phyloP scores from a whole-genome alignment of 2,329 filamentous ascomycete species.

The Pyrenochaeta sp. region DNA sequence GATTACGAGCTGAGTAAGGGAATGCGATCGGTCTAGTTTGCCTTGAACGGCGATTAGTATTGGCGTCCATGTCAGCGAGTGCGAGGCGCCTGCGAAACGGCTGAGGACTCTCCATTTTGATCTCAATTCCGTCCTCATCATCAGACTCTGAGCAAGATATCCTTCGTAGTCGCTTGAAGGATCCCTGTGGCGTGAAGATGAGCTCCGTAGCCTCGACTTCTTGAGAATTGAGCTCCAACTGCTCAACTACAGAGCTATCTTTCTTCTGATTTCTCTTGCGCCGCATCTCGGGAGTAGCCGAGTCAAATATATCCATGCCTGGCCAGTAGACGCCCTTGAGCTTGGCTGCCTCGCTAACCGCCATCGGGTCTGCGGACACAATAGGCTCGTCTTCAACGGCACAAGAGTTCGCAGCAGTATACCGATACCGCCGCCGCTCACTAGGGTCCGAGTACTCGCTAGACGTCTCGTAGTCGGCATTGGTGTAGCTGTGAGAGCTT shows the following conservation, averaged over 20 bases:
- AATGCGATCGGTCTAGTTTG: slow-evolving; percentile 32
- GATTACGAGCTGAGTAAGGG: slow-evolving; percentile 26
- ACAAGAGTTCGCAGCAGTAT: slow-evolving; percentile 36
- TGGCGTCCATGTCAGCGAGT: slow-evolving; percentile 43
- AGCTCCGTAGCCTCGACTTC: slow-evolving; percentile 71
- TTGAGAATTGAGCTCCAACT: slow-evolving; percentile 71
- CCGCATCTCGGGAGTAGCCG: slow-evolving; percentile 76
- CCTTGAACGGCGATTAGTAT: slow-evolving; percentile 41
- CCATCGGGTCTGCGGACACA: slow-evolving; percentile 32
- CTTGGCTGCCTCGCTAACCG: slow-evolving; percentile 54
- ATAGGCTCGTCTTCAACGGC: slow-evolving; percentile 42
- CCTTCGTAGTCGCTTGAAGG: slow-evolving; percentile 52
- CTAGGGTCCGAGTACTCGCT: slow-evolving; percentile 48
- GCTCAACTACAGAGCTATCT: slow-evolving; percentile 72
- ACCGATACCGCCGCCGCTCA: slow-evolving; percentile 34
- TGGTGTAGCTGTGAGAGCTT: slow-evolving; percentile 48
- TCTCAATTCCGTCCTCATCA: slow-evolving; percentile 48
- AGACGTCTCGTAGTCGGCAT: slow-evolving; percentile 48
- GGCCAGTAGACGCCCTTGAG: slow-evolving; percentile 79
- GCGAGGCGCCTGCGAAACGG: slow-evolving; percentile 34
- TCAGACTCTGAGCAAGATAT: slow-evolving; percentile 57
- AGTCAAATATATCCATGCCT: slow-evolving; percentile 84
- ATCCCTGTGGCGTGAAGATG: slow-evolving; percentile 63
- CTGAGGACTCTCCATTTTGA: slow-evolving; percentile 47
- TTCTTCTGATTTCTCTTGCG: slow-evolving; percentile 82